A percentile compares a stretch with the other conserved stretches of the same genome.
Evolutionary conservation across 495 filamentous ascomycete genomes (phyloP).

Genomic region (Tuber umbilicatum): DNA sequence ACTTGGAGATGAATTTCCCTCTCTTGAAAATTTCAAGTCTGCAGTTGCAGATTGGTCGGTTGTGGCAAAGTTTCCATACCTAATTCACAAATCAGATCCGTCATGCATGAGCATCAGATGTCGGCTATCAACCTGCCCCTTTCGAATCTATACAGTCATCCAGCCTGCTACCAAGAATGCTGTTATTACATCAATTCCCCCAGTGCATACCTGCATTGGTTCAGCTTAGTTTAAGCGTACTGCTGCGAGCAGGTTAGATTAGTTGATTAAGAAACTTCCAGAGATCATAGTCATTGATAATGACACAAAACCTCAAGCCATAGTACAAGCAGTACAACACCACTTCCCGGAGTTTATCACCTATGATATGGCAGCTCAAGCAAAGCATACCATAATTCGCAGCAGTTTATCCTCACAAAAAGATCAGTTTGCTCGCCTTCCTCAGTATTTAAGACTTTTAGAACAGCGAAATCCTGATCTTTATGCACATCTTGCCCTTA

Average conservation of each 20-base stretch:
- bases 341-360: neutral
- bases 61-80: neutral
- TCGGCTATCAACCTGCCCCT: neutral
- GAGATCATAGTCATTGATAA: neutral
- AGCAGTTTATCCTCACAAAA: neutral
- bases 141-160: neutral
- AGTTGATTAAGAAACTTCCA: neutral
- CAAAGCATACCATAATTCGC: neutral
- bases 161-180: neutral
- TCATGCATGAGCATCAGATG: neutral
- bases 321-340: neutral
- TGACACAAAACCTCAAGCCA: neutral
- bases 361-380: neutral
- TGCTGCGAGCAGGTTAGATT: neutral
- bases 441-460: neutral
- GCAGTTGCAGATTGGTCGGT: neutral
- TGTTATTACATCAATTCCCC: neutral
- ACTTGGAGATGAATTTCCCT: neutral
- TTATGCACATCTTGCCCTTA: neutral
- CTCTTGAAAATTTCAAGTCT: neutral
- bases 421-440: neutral
- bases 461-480: neutral
- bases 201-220: neutral
- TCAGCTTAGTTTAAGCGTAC: neutral
- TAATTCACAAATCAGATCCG: neutral